phyloP scores from a whole-genome alignment of 441 rosid genomes.

The Viola pubescens region DNA sequence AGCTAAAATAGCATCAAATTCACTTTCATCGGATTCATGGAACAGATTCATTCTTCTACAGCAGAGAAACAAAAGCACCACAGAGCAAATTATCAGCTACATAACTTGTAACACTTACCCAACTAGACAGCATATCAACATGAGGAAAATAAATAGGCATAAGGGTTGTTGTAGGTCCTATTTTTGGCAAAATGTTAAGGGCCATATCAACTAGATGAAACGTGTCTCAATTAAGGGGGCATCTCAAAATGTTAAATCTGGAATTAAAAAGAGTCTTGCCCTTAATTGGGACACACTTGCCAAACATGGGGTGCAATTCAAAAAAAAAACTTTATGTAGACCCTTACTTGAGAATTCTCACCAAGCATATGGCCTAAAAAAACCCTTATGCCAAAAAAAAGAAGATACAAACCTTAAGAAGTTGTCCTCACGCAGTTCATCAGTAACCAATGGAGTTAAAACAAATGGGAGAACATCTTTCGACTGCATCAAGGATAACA shows the following conservation, averaged over 20 bases:
- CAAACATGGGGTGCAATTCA: no score
- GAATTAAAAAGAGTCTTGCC: no score
- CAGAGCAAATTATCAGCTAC: not conserved
- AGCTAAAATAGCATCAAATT: constrained; percentile 70
- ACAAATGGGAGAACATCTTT: constrained; percentile 46
- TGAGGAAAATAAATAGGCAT: not conserved
- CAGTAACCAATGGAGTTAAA: constrained; percentile 60
- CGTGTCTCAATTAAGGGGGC: no score
- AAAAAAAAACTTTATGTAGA: no score
- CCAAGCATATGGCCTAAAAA: no score
- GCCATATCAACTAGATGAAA: no score
- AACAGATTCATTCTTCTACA: constrained; percentile 45
- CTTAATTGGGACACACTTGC: no score
- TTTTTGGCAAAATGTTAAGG: no score
- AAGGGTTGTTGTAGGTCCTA: no score
- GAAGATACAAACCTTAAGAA: constrained; percentile 45
- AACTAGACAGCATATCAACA: constrained; percentile 12
- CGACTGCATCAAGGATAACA: constrained; percentile 55
- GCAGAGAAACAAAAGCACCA: constrained; percentile 3
- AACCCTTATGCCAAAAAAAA: not conserved
- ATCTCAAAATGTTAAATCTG: no score
- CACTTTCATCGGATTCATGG: constrained; percentile 45
- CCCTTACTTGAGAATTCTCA: no score
- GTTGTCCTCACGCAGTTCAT: constrained; percentile 44
- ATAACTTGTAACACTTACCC: constrained; percentile 1